These are phyloP conservation scores for Sporothrix pallida DNA, from an alignment of 2,329 filamentous ascomycete genomes.

Conservation along the genomic window DNA sequence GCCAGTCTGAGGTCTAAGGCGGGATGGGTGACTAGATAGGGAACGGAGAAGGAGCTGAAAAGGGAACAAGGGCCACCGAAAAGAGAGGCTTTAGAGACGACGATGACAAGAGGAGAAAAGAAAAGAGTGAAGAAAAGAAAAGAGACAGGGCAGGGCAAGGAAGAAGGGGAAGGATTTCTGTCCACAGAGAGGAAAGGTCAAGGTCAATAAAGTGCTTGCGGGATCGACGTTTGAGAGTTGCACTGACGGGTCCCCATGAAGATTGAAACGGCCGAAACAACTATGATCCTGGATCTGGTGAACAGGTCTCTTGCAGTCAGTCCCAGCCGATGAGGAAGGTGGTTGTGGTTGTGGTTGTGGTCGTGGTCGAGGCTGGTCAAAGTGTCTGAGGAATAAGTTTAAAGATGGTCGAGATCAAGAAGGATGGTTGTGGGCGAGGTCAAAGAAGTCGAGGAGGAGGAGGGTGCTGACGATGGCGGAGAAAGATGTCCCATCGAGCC, in stretches of 20 bases:
- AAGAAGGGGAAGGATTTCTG: background rate
- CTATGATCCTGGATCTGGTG: conserved; percentile 41
- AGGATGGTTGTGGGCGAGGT: background rate
- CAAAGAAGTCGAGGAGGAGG: background rate
- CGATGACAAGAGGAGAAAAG: background rate
- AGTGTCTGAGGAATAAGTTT: conserved; percentile 19
- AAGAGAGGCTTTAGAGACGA: background rate
- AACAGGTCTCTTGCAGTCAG: conserved; percentile 36
- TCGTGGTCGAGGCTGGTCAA: background rate
- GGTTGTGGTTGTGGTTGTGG: background rate
- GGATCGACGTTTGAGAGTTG: conserved; percentile 50
- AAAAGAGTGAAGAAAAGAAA: background rate
- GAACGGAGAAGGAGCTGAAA: conserved; percentile 15
- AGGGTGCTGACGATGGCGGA: conserved; percentile 36
- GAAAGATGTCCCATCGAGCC: conserved; percentile 42
- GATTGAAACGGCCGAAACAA: conserved; percentile 52
- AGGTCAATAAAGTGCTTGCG: conserved; percentile 41
- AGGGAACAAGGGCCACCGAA: background rate
- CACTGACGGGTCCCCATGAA: conserved; percentile 46
- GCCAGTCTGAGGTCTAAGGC: background rate
- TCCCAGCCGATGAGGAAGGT: conserved; percentile 37
- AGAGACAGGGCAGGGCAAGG: no score
- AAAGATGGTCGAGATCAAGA: background rate
- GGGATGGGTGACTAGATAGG: no score
- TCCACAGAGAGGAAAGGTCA: conserved; percentile 28